phyloP scores from a whole-genome alignment of 768 basidiomycete genomes.

The Psilocybe azurescens region DNA sequence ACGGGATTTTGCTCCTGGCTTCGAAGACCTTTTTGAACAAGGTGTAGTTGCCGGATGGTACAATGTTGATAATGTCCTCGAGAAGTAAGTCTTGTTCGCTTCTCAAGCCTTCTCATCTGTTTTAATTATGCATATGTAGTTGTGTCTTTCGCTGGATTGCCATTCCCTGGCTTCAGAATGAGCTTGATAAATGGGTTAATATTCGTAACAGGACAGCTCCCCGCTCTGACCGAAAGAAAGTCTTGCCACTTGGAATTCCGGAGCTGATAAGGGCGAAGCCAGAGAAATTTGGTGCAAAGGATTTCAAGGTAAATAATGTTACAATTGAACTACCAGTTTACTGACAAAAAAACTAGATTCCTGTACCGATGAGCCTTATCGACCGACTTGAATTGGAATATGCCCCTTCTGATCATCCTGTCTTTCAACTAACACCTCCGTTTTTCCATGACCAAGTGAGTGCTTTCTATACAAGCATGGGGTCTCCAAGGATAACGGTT shows the following conservation, averaged over 20 bases:
- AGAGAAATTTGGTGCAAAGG: conserved; percentile 26
- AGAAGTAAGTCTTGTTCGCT: conserved; percentile 3
- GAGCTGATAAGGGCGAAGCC: conserved; percentile 35
- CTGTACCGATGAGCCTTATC: conserved; percentile 18
- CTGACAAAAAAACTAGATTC: conserved; percentile 22
- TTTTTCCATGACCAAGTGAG: conserved; percentile 28
- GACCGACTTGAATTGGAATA: conserved; percentile 29
- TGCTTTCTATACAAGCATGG: conserved; percentile 25
- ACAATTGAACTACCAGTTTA: not conserved
- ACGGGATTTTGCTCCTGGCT: conserved; percentile 37
- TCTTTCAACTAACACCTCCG: conserved; percentile 40
- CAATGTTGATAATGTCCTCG: conserved; percentile 5
- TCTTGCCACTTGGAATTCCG: conserved; percentile 46
- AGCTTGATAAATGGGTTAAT: conserved; percentile 35
- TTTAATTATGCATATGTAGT: conserved; percentile 23
- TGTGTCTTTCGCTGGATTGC: conserved; percentile 45
- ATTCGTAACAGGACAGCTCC: conserved; percentile 26
- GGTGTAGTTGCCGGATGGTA: conserved; percentile 28
- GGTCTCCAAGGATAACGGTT: conserved; percentile 24
- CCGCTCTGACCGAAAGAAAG: conserved; percentile 36
- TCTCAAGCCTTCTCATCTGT: not conserved
- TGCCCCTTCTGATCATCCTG: conserved; percentile 35
- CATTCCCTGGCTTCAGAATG: conserved; percentile 45
- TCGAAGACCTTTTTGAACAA: conserved; percentile 38
- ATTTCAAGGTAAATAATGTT: conserved; percentile 26